Evolutionary conservation across 2,329 filamentous ascomycete genomes (phyloP).

Genomic region (Fusarium pseudoanthophilum): DNA sequence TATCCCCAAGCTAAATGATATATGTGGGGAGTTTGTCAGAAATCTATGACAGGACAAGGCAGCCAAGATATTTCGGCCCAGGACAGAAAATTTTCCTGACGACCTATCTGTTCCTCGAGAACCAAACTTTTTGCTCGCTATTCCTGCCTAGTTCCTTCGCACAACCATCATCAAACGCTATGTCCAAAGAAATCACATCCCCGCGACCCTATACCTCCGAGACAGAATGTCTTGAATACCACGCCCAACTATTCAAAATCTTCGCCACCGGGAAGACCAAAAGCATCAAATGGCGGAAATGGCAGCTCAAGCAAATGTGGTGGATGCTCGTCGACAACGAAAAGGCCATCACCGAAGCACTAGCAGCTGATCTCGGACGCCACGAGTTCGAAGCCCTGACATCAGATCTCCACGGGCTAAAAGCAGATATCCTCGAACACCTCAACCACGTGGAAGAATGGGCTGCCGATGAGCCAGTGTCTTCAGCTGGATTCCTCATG

Average conservation of each 20-base stretch:
- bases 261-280: conserved; percentile 47
- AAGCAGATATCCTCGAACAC: conserved; percentile 51
- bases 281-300: conserved; percentile 52
- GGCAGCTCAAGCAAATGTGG: conserved; percentile 55
- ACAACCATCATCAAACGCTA: background rate
- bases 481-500: conserved; percentile 44
- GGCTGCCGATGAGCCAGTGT: conserved; percentile 50
- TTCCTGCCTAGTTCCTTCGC: background rate
- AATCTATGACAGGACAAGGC: background rate
- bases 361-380: conserved; percentile 51
- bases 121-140: too few species aligned
- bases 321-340: conserved; percentile 56
- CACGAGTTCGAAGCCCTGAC: conserved; percentile 48
- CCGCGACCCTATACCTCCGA: background rate
- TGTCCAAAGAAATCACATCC: background rate
- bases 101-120: too few species aligned
- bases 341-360: conserved; percentile 45
- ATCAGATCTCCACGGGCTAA: conserved; percentile 47
- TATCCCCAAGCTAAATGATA: background rate
- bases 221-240: background rate
- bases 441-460: conserved; percentile 54
- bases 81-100: too few species aligned
- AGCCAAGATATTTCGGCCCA: too few species aligned
- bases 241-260: background rate
- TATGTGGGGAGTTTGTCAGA: background rate